A percentile compares a stretch with the other conserved stretches of the same genome.
These are phyloP conservation scores for Salicornia ramosissima DNA, from an alignment of 148 eudicot species.

Conservation along the genomic window DNA sequence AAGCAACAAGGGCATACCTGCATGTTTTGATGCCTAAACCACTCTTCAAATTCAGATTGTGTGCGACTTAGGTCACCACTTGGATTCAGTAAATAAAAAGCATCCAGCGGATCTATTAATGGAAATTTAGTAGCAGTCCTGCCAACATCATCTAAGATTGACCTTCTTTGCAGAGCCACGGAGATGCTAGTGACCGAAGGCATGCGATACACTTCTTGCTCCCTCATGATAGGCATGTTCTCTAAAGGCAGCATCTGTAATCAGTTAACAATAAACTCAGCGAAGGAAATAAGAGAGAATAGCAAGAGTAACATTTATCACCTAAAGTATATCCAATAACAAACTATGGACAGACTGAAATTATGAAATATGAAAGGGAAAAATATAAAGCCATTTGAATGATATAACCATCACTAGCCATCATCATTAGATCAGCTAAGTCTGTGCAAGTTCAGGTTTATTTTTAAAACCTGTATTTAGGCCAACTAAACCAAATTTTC, in stretches of 20 bases:
- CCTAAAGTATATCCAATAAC: background rate
- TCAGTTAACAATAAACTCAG: background rate
- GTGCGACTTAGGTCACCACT: constrained; percentile 81
- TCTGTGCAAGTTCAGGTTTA: no score
- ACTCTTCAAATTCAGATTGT: constrained; percentile 73
- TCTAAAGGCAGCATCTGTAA: constrained; percentile 97
- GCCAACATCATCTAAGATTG: constrained; percentile 32
- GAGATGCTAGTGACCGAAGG: constrained; percentile 74
- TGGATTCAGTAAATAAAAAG: constrained; percentile 87
- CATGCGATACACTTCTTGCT: constrained; percentile 90
- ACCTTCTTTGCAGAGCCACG: constrained; percentile 51
- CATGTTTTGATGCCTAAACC: constrained; percentile 67
- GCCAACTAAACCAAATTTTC: no score
- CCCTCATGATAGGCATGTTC: constrained; percentile 71
- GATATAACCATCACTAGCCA: background rate
- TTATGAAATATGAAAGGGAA: constrained; percentile 3
- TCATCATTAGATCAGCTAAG: no score
- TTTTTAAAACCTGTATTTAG: no score
- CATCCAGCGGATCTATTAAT: constrained; percentile 83
- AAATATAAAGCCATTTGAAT: background rate
- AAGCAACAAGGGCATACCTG: constrained; percentile 44
- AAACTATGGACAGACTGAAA: background rate
- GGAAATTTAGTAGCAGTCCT: constrained; percentile 43
- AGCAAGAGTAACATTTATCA: background rate
- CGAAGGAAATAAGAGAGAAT: background rate